phyloP scores from a whole-genome alignment of 2,329 filamentous ascomycete species.

The Fusarium brevicatenulatum region DNA sequence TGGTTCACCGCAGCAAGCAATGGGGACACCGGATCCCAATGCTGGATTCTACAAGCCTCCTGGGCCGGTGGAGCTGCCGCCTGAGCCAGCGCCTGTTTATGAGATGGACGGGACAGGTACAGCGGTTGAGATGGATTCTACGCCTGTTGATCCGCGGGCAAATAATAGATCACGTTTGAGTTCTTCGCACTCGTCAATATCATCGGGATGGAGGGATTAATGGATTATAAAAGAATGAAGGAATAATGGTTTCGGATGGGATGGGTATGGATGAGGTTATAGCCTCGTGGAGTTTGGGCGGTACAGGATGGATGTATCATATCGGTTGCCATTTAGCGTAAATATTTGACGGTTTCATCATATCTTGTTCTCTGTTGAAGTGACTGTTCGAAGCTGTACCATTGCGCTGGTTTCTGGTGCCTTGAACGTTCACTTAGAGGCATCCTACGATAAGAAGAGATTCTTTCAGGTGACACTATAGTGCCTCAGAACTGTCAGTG shows the following conservation, averaged over 20 bases:
- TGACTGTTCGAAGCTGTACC: not conserved
- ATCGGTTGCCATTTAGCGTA: conserved; percentile 15
- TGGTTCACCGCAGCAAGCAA: conserved; percentile 6
- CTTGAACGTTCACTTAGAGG: not conserved
- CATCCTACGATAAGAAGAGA: not conserved
- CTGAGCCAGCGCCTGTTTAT: conserved; percentile 16
- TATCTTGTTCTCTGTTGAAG: too few relatives aligned
- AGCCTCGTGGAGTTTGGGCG: conserved; percentile 25
- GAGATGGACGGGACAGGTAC: conserved; percentile 41
- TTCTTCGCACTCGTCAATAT: not conserved
- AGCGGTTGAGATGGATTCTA: conserved; percentile 28
- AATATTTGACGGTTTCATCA: not conserved
- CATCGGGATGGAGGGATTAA: not conserved
- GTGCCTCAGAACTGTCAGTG: not conserved
- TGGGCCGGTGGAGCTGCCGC: conserved; percentile 23
- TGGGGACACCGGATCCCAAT: conserved; percentile 10
- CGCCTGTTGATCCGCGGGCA: conserved; percentile 4
- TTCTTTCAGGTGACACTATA: too few relatives aligned
- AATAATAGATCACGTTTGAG: not conserved
- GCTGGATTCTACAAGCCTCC: conserved; percentile 15
- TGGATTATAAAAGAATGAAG: not conserved
- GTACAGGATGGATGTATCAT: conserved; percentile 6
- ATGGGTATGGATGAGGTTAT: conserved; percentile 9
- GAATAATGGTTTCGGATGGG: conserved; percentile 18
- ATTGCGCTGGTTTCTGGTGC: not conserved